Base-by-base conservation (phyloP, 1,139 yeast genomes). In the Saccharomyces hybrid region DNA sequence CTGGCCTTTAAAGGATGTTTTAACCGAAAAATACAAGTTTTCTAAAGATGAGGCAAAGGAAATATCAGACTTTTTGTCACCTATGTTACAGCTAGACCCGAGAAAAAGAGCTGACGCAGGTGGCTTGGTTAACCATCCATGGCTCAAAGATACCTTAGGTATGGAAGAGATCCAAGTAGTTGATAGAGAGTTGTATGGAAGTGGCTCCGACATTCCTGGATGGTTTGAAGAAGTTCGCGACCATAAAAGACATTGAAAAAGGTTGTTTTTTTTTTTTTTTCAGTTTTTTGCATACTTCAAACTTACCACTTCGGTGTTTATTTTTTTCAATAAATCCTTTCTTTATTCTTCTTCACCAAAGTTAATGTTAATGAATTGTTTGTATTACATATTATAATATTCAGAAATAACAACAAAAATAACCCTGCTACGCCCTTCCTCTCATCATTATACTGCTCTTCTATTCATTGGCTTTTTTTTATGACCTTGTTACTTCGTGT, bases 21-120 rank as follows among this genome's bases (percentile, higher is more conserved):
- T 83, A 48, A 71, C 73, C 32, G 86, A 82, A 58, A 83, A 83
- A 67, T 84, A 84, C 67, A 80, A 80, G 60, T 78, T 81, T 61
- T 69, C 72, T 38, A 74, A 70, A 52, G 69, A 67, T 50, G 82
- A 79, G 61, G 80, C 86, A 21, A 67, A 73, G 57, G 81, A 82
- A 60, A 77, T 86, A 59, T 69, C 86, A 21, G 81, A 78, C 59
- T 86, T 86, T 63, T 71, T 86, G 57, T 66, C 76, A 54, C 88
- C 89, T 3, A 86, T 86, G 90, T 72, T 86, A 51, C 67, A 77
- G 38, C 71, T 84, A 52, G 85, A 80, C 64, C 93, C 95, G 2
- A 83, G 81, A 58, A 73, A 74, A 53, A 75, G 95, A 62, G 86
- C 89, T 0, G 91, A 82, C 73, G 90, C 89, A 2, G 90, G 88